phyloP scores from a whole-genome alignment of 768 basidiomycete genomes.

The Leccinellum albellum region DNA sequence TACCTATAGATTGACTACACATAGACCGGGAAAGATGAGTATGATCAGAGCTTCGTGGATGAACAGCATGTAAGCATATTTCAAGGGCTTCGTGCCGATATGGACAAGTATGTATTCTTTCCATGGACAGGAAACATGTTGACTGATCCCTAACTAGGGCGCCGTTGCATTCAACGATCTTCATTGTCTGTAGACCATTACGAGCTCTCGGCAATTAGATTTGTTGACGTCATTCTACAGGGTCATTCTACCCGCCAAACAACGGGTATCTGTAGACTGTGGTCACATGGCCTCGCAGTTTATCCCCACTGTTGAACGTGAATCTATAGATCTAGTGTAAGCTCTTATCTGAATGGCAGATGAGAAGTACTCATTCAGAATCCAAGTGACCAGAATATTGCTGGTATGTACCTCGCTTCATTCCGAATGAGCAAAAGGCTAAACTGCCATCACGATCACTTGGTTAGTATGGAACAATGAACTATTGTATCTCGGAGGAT shows the following conservation, averaged over 20 bases:
- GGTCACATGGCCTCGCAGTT: neutral
- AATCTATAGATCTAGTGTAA: neutral
- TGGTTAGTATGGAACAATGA: neutral
- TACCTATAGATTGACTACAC: neutral
- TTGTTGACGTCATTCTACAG: neutral
- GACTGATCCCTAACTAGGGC: conserved; percentile 35
- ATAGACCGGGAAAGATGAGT: conserved; percentile 6
- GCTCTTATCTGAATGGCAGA: neutral
- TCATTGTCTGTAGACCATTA: conserved; percentile 54
- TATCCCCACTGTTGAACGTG: neutral
- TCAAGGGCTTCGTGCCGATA: conserved; percentile 8
- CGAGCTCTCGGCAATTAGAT: neutral
- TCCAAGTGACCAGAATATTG: neutral
- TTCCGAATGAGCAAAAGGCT: neutral
- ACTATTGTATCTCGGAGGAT: neutral
- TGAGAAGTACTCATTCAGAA: too few species aligned
- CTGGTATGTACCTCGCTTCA: neutral
- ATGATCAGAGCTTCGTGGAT: neutral
- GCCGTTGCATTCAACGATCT: conserved; percentile 63
- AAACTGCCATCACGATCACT: neutral
- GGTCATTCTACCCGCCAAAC: neutral
- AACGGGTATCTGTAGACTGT: neutral
- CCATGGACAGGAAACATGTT: neutral
- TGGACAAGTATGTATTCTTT: conserved; percentile 7
- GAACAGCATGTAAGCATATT: neutral